Percentiles rank a stretch among this genome's conserved stretches.
phyloP scores from a whole-genome alignment of 495 filamentous ascomycete species.

The Penicillium samsonianum region DNA sequence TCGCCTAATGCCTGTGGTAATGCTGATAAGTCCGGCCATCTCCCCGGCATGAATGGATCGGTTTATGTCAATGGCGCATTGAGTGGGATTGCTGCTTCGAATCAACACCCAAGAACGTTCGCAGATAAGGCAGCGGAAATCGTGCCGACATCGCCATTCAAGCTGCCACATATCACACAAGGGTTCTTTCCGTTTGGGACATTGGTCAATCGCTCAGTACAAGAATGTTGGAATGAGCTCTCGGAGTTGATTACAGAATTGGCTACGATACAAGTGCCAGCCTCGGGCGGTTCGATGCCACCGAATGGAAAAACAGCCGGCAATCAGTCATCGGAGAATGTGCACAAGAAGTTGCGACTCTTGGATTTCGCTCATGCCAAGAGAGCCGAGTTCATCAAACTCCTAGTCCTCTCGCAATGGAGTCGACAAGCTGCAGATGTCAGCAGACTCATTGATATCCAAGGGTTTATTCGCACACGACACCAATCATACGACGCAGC shows the following conservation, averaged over 20 bases:
- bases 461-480: constrained; percentile 65
- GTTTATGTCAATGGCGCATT: constrained; percentile 35
- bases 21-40: constrained; percentile 19
- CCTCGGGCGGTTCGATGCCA: constrained; percentile 24
- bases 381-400: constrained; percentile 80
- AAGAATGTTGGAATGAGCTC: constrained; percentile 78
- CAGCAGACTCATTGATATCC: constrained; percentile 80
- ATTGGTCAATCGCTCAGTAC: constrained; percentile 73
- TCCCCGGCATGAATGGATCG: constrained; percentile 30
- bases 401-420: constrained; percentile 86
- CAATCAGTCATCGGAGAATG: constrained; percentile 64
- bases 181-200: constrained; percentile 69
- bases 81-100: constrained; percentile 15
- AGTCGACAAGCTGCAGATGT: constrained; percentile 74
- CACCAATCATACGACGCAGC: constrained; percentile 56
- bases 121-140: constrained; percentile 5
- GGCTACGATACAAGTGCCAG: constrained; percentile 60
- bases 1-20: constrained; percentile 15
- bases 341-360: constrained; percentile 76
- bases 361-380: constrained; percentile 69
- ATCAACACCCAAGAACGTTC: constrained; percentile 16
- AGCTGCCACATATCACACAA: constrained; percentile 76
- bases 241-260: constrained; percentile 68
- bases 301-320: constrained; percentile 55
- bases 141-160: constrained; percentile 51